phyloP scores from a whole-genome alignment of 1,139 yeast genomes.

The Tardiomyces blankii region DNA sequence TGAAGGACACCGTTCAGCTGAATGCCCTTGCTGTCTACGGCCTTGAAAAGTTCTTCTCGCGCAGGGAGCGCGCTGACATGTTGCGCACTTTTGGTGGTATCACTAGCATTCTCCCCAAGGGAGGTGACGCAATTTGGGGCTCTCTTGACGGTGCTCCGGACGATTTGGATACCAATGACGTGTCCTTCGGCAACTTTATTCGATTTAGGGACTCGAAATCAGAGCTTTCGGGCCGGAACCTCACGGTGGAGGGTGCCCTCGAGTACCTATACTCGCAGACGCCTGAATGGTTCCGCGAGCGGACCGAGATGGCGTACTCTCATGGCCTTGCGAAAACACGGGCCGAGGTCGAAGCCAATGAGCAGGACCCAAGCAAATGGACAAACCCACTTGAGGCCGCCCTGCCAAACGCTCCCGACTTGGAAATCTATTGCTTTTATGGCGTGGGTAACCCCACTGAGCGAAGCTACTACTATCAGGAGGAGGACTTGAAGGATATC shows the following conservation, averaged over 20 bases:
- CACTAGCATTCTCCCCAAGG: constrained; percentile 93
- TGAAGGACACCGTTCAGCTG: constrained; percentile 93
- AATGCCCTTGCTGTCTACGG: constrained; percentile 92
- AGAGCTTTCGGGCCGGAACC: constrained; percentile 35
- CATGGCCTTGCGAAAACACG: constrained; percentile 58
- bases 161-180: constrained; percentile 35
- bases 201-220: constrained; percentile 42
- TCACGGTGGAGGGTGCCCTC: constrained; percentile 57
- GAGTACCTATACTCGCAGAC: constrained; percentile 52
- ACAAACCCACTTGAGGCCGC: constrained; percentile 85
- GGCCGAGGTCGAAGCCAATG: constrained; percentile 50
- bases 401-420: constrained; percentile 85
- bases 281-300: constrained; percentile 62
- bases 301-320: constrained; percentile 64
- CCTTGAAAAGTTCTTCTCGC: constrained; percentile 81
- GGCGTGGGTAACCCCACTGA: constrained; percentile 97
- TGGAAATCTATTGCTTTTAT: constrained; percentile 82
- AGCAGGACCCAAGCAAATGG: constrained; percentile 72
- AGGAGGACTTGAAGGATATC: constrained; percentile 37
- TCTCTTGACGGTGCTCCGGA: constrained; percentile 39
- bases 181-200: constrained; percentile 67
- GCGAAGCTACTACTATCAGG: constrained; percentile 77
- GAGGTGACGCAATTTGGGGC: constrained; percentile 89
- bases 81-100: constrained; percentile 84
- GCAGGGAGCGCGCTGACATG: constrained; percentile 81